Evolutionary conservation across 371 early-diverging fungal genomes (phyloP).

Genomic region (Chytridium lagenaria): DNA sequence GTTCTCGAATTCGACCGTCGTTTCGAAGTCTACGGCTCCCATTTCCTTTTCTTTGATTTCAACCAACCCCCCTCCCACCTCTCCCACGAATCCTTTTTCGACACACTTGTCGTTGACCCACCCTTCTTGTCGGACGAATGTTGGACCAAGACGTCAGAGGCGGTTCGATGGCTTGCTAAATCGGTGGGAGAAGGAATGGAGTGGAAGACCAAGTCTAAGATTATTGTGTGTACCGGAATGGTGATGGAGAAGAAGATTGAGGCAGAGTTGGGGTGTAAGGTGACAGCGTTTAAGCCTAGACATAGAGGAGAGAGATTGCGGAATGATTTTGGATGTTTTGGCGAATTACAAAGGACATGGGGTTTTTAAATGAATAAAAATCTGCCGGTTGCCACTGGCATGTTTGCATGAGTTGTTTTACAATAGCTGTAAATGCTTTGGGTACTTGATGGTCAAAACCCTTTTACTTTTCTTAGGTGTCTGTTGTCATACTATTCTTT

Average conservation of each 20-base stretch:
- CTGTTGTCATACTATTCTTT: no score
- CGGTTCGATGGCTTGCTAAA: slow-evolving; percentile 60
- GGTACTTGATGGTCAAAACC: no score
- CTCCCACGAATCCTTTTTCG: slow-evolving; percentile 54
- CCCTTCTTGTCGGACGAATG: slow-evolving; percentile 78
- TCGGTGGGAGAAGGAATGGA: no score
- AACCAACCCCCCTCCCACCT: slow-evolving; percentile 53
- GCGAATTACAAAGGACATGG: slow-evolving; percentile 51
- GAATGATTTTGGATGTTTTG: slow-evolving; percentile 73
- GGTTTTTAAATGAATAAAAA: background rate
- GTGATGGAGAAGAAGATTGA: slow-evolving; percentile 46
- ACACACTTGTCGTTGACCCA: slow-evolving; percentile 72
- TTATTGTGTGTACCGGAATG: slow-evolving; percentile 65
- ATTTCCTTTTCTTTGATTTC: slow-evolving; percentile 71
- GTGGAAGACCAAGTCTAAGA: slow-evolving; percentile 53
- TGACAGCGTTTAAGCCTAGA: slow-evolving; percentile 60
- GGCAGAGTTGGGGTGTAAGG: slow-evolving; percentile 47
- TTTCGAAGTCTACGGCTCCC: slow-evolving; percentile 64
- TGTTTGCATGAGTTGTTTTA: no score
- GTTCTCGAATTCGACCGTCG: slow-evolving; percentile 72
- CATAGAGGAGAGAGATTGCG: slow-evolving; percentile 65
- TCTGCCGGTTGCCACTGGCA: no score
- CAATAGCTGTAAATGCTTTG: no score
- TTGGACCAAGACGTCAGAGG: slow-evolving; percentile 64
- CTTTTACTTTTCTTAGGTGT: no score